Percentiles rank a stretch among this genome's conserved stretches.
phyloP scores from a whole-genome alignment of 306 rosid species.

The Lagenaria siceraria region DNA sequence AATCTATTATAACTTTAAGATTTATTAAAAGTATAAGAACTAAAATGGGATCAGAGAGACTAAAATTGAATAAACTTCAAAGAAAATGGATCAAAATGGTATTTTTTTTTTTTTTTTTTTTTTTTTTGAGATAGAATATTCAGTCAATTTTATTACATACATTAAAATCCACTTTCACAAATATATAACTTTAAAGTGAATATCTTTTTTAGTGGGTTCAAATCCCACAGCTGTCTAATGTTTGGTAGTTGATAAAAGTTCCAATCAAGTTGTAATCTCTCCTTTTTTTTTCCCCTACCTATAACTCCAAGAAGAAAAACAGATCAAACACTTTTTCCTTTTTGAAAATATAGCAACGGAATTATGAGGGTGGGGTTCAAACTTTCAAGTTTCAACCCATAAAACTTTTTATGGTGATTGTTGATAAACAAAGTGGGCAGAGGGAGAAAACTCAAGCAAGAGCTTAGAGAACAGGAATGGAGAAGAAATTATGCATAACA shows the following conservation, averaged over 20 bases:
- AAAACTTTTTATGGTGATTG: not conserved
- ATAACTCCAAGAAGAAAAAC: not conserved
- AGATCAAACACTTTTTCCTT: not conserved
- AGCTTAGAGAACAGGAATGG: too few species aligned
- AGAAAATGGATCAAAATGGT: too few species aligned
- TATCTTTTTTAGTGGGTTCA: not conserved
- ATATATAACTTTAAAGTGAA: not conserved
- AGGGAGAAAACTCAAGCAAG: too few species aligned
- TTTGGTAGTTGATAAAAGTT: not conserved
- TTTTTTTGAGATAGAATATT: not conserved
- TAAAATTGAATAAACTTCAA: too few species aligned
- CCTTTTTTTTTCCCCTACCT: too few species aligned
- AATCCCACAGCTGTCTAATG: not conserved
- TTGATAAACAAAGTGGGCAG: not conserved
- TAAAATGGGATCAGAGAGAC: too few species aligned
- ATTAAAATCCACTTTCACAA: too few species aligned
- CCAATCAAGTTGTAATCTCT: not conserved
- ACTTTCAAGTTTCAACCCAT: not conserved
- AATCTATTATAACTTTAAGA: too few species aligned
- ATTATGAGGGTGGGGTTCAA: not conserved
- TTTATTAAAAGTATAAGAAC: too few species aligned
- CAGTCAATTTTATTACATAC: not conserved
- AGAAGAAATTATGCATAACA: too few species aligned
- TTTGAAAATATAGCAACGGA: not conserved
- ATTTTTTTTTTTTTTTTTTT: too few species aligned